These are phyloP conservation scores for Neurospora sp. DNA, from an alignment of 2,329 filamentous ascomycete species.

Conservation along the genomic window DNA sequence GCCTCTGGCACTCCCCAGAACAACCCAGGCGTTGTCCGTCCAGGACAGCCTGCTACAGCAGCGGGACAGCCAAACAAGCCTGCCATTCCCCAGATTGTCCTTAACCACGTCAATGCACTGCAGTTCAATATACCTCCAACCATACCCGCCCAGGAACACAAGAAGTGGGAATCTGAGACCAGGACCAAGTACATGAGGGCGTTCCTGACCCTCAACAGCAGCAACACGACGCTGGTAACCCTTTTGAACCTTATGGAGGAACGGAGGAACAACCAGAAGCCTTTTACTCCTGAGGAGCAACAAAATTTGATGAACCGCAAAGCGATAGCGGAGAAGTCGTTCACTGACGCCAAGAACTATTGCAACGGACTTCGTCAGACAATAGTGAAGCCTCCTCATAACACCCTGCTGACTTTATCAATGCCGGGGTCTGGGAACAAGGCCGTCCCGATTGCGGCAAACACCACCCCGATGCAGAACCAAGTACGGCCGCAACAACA, in stretches of 20 bases:
- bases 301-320: slow-evolving; percentile 34
- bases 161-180: slow-evolving; percentile 39
- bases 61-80: slow-evolving; percentile 8
- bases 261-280: slow-evolving; percentile 31
- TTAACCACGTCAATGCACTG: slow-evolving; percentile 38
- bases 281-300: slow-evolving; percentile 37
- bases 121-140: slow-evolving; percentile 34
- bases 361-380: slow-evolving; percentile 22
- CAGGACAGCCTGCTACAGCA: not conserved
- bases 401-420: not conserved
- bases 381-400: not conserved
- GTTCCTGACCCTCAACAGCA: slow-evolving; percentile 31
- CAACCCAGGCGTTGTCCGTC: not conserved
- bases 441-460: not conserved
- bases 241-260: slow-evolving; percentile 25
- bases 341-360: slow-evolving; percentile 37
- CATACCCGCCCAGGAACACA: slow-evolving; percentile 27
- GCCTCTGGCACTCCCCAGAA: slow-evolving; percentile 2
- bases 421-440: not conserved
- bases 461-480: not conserved
- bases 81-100: slow-evolving; percentile 31
- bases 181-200: slow-evolving; percentile 38
- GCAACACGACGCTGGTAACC: slow-evolving; percentile 20
- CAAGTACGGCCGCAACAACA: slow-evolving; percentile 7
- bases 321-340: slow-evolving; percentile 33